A percentile compares a stretch with the other conserved stretches of the same genome.
Conservation (phyloP, 306 rosid species). For the Macrotyloma uniflorum region DNA sequence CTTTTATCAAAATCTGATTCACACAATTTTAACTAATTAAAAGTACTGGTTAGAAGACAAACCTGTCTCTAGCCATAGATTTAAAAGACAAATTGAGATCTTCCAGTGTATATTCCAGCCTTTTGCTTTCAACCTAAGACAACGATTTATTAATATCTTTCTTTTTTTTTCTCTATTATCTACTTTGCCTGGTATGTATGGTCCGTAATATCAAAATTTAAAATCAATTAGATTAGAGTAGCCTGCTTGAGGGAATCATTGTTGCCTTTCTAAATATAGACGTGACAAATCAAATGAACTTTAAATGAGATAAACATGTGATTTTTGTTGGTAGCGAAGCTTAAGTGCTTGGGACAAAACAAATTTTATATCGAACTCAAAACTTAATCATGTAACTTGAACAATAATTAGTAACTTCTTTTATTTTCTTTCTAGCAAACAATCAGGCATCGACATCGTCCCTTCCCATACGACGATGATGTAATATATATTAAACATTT, state of each 20-base stretch:
- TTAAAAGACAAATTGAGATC: not conserved
- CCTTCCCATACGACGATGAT: not conserved
- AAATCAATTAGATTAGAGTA: no score
- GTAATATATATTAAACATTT: not conserved
- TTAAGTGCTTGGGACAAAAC: not conserved
- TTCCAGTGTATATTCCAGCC: not conserved
- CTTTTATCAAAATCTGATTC: not conserved
- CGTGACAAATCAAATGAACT: not conserved
- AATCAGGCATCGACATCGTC: not conserved
- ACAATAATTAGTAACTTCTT: not conserved
- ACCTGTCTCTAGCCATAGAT: not conserved
- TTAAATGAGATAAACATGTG: not conserved
- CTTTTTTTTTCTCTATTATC: not conserved
- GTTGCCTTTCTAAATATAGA: no score
- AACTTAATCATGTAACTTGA: not conserved
- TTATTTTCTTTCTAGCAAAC: not conserved
- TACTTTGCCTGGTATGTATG: not conserved
- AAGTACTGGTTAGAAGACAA: not conserved
- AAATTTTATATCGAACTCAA: not conserved
- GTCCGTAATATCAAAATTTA: not conserved
- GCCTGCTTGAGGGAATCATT: no score
- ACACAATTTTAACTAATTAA: not conserved
- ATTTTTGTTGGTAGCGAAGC: no score
- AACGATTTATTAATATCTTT: not conserved
- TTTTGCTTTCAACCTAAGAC: slow-evolving; percentile 19